Evolutionary conservation across 148 eudicot species (phyloP).

Genomic region (Rhododendron simsii): DNA sequence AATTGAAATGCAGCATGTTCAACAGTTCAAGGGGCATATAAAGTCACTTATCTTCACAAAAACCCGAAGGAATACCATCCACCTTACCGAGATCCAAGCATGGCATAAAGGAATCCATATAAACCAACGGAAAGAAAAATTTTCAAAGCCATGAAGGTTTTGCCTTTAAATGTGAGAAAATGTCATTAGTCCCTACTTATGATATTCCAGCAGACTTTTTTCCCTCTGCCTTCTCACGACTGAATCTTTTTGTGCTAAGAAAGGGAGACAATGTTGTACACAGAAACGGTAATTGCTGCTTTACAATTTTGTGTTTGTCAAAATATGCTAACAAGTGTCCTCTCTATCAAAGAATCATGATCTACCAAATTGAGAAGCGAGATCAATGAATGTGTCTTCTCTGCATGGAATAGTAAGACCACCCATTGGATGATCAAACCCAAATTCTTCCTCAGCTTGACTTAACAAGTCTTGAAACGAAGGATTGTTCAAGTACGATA

Average conservation of each 20-base stretch:
- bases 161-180: not conserved
- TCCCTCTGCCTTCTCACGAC: not conserved
- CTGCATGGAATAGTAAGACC: constrained; percentile 60
- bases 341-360: not conserved
- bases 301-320: not conserved
- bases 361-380: constrained; percentile 13
- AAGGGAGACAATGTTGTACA: not conserved
- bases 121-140: too few relatives aligned
- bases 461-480: not conserved
- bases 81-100: too few relatives aligned
- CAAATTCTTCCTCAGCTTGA: constrained; percentile 18
- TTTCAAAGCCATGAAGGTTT: not conserved
- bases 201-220: not conserved
- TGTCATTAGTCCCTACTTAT: not conserved
- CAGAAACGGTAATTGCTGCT: not conserved
- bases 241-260: not conserved
- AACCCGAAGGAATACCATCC: too few relatives aligned
- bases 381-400: constrained; percentile 37
- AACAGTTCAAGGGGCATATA: too few relatives aligned
- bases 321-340: not conserved
- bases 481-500: not conserved
- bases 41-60: too few relatives aligned
- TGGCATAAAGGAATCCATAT: too few relatives aligned
- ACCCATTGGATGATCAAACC: constrained; percentile 53
- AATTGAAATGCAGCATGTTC: too few relatives aligned